Percentiles rank a stretch among this genome's conserved stretches.
Conservation (phyloP, 805 yeast species). For the Candida montana region DNA sequence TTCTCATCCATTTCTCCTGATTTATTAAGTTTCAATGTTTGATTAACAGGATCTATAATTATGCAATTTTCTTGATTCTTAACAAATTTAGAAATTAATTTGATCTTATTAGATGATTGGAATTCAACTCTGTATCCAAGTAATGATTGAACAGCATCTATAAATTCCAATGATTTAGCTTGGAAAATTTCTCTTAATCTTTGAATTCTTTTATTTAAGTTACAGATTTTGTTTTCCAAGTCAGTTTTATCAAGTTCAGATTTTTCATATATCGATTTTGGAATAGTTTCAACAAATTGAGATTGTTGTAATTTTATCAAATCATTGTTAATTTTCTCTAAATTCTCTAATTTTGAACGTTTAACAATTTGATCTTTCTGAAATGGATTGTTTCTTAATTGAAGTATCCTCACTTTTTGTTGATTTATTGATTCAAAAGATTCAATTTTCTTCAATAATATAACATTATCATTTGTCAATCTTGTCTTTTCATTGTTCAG, state of each 20-base stretch:
- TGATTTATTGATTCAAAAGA: slow-evolving; percentile 30
- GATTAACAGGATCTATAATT: slow-evolving; percentile 50
- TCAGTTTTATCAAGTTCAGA: slow-evolving; percentile 47
- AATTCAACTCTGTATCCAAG: slow-evolving; percentile 75
- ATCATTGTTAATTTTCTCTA: slow-evolving; percentile 55
- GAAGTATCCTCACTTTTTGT: slow-evolving; percentile 46
- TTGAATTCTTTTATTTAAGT: slow-evolving; percentile 43
- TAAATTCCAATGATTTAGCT: slow-evolving; percentile 64
- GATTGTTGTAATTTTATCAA: slow-evolving; percentile 30
- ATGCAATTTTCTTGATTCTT: slow-evolving; percentile 39
- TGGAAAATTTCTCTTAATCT: slow-evolving; percentile 54
- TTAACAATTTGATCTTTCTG: slow-evolving; percentile 56
- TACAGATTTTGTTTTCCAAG: slow-evolving; percentile 42
- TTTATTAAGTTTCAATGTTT: slow-evolving; percentile 49
- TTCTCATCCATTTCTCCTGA: slow-evolving; percentile 15
- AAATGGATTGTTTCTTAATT: slow-evolving; percentile 63
- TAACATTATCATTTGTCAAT: slow-evolving; percentile 30
- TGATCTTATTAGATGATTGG: slow-evolving; percentile 47
- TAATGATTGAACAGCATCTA: slow-evolving; percentile 58
- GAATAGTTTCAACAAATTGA: slow-evolving; percentile 35
- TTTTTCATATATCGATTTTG: slow-evolving; percentile 59
- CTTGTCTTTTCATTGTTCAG: slow-evolving; percentile 33
- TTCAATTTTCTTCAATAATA: slow-evolving; percentile 34
- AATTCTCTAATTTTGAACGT: slow-evolving; percentile 41
- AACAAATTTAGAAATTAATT: slow-evolving; percentile 45